Percentiles rank a stretch among this genome's conserved stretches.
Evolutionary conservation across 495 filamentous ascomycete genomes (phyloP).

Genomic region (Penicillium canescens): DNA sequence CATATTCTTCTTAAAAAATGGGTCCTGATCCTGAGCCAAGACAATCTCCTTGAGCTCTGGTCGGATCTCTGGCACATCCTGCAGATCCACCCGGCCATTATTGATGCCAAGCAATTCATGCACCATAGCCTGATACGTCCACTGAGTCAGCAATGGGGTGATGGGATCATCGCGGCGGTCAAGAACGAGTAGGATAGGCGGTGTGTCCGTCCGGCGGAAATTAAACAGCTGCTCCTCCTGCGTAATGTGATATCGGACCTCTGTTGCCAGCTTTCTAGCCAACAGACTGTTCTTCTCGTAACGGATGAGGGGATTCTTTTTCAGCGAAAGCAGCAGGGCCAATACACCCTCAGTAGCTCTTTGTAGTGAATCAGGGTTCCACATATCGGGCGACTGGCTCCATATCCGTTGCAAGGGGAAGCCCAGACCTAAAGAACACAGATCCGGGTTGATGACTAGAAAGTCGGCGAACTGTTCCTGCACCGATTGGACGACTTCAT

Average conservation of each 20-base stretch:
- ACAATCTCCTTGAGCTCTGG: constrained; percentile 95
- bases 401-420: constrained; percentile 77
- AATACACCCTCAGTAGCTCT: constrained; percentile 84
- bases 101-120: constrained; percentile 92
- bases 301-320: constrained; percentile 93
- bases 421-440: constrained; percentile 79
- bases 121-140: constrained; percentile 99
- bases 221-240: constrained; percentile 98
- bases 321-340: constrained; percentile 78
- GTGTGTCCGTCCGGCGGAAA: constrained; percentile 92
- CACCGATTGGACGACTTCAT: constrained; percentile 89
- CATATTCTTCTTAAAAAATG: constrained; percentile 99
- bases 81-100: constrained; percentile 87
- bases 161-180: constrained; percentile 94
- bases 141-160: constrained; percentile 93
- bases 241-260: constrained; percentile 87
- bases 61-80: constrained; percentile 82
- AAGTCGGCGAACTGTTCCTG: constrained; percentile 97
- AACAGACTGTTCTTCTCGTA: constrained; percentile 91
- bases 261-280: constrained; percentile 88
- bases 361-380: constrained; percentile 85
- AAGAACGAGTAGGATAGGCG: constrained; percentile 86
- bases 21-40: constrained; percentile 94
- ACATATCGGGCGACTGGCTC: constrained; percentile 73
- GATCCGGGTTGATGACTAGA: constrained; percentile 89